Base-by-base conservation (phyloP, 495 filamentous ascomycete species). In the Pyronema domesticum region DNA sequence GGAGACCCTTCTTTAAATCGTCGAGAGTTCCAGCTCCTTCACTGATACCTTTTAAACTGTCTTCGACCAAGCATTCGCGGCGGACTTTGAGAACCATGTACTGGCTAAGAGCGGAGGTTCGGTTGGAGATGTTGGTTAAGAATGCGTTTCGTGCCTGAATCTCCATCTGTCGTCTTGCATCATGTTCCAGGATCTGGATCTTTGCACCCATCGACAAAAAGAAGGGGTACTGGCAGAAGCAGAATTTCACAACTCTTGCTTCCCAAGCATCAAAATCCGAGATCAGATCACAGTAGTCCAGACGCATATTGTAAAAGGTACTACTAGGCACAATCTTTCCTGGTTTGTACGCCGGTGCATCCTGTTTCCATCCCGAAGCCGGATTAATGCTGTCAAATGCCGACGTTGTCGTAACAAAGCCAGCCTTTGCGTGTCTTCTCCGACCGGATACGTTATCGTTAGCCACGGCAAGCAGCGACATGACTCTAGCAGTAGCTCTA, bases 181-280 rank as follows among this genome's bases (percentile, higher is more conserved):
- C 89, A 62, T 93, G 78, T 65, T 94, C 89, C 62, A 95, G 70
- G 55, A 95, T 93, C 59, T 81, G 84, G 56, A 93, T 95, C 68
- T 95, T 95, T 33, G 87, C 82, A 69, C 86, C 87, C 59, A 95
- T 89, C 51, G 86, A 94, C 34, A 95, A 74, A 60, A 95, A 84
- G 68, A 95, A 94, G 3, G 89, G 89, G 62, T 89, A 95, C 62
- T 94, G 86, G 62, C 88, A 95, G 65, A 95, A 95, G 3, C 86
- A 77, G 60, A 95, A 95, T 57, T 77, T 83, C 0, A 77, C 76
- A 46, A 76, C 72, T 59, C 72, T 80, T 13, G 77, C 75, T 67
- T 95, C 89, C 89, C 89, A 95, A 14, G 74, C 73, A 61, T 94
- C 85, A 62, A 91, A 95, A 68, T 95, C 89, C 0, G 80, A 79